Percentiles rank a stretch among this genome's conserved stretches.
These are phyloP conservation scores for Davidsoniella neocaledoniae DNA, from an alignment of 2,329 filamentous ascomycete species.

Conservation along the genomic window DNA sequence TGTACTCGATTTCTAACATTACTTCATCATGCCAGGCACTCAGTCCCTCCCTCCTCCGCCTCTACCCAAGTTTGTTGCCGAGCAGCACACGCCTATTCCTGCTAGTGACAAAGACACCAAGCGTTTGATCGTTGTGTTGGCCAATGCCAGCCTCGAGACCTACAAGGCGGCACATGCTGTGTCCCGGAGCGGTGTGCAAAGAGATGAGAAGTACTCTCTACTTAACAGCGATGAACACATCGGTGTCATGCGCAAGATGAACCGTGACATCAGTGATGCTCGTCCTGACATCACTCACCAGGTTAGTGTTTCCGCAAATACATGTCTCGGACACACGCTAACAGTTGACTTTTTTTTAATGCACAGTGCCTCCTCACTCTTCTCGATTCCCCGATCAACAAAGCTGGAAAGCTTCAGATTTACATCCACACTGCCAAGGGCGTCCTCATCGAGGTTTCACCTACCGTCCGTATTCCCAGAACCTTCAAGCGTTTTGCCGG, in stretches of 20 bases:
- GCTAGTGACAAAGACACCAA: conserved; percentile 78
- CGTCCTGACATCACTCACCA: conserved; percentile 97
- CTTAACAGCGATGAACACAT: conserved; percentile 99
- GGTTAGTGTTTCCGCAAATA: conserved; percentile 37
- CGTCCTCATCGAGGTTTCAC: conserved; percentile 92
- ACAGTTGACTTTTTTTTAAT: conserved; percentile 9
- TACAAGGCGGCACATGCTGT: conserved; percentile 77
- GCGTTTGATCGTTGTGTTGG: conserved; percentile 85
- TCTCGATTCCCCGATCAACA: conserved; percentile 96
- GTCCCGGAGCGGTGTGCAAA: conserved; percentile 43
- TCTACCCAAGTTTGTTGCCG: conserved; percentile 80
- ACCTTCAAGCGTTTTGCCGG: conserved; percentile 98
- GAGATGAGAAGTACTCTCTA: conserved; percentile 91
- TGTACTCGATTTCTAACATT: conserved; percentile 13
- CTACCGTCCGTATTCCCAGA: conserved; percentile 91
- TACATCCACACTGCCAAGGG: conserved; percentile 97
- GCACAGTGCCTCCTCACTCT: conserved; percentile 82
- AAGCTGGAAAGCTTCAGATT: conserved; percentile 91
- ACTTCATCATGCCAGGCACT: conserved; percentile 42
- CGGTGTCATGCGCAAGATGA: conserved; percentile 98
- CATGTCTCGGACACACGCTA: no score
- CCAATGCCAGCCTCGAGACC: conserved; percentile 92
- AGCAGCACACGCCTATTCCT: conserved; percentile 75
- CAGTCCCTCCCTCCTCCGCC: conserved; percentile 87
- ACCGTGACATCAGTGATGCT: conserved; percentile 93